Evolutionary conservation across 116 monocot genomes (phyloP).

Genomic region (Phalaenopsis hybrid): DNA sequence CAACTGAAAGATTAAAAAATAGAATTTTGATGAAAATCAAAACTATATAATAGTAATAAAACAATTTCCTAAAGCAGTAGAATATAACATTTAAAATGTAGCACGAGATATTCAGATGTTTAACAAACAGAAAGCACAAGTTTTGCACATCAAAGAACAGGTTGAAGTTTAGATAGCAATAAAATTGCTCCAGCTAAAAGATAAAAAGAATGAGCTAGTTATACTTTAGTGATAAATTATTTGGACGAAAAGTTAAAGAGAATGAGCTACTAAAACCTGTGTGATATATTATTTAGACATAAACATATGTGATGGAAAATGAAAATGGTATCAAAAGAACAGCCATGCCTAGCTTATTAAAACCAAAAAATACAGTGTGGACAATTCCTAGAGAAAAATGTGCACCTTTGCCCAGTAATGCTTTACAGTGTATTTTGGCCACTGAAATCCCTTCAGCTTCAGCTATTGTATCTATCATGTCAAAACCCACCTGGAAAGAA

Average conservation of each 20-base stretch:
- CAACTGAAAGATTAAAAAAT: not conserved
- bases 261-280: not conserved
- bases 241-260: not conserved
- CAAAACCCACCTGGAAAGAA: conserved; percentile 75
- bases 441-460: conserved; percentile 85
- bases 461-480: conserved; percentile 88
- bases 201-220: not conserved
- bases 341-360: not conserved
- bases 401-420: conserved; percentile 75
- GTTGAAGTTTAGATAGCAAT: not conserved
- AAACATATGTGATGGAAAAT: not conserved
- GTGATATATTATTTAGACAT: not conserved
- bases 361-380: not conserved
- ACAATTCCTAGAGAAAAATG: not conserved
- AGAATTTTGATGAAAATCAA: not conserved
- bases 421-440: conserved; percentile 51
- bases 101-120: not conserved
- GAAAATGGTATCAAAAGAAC: not conserved
- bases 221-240: not conserved
- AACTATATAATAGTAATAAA: not conserved
- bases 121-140: not conserved
- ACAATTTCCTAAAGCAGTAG: not conserved
- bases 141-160: not conserved
- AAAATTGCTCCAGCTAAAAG: not conserved
- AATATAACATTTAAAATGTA: not conserved